Conservation (phyloP, 2,329 filamentous ascomycete genomes). For the Aureobasidium mangrovei region DNA sequence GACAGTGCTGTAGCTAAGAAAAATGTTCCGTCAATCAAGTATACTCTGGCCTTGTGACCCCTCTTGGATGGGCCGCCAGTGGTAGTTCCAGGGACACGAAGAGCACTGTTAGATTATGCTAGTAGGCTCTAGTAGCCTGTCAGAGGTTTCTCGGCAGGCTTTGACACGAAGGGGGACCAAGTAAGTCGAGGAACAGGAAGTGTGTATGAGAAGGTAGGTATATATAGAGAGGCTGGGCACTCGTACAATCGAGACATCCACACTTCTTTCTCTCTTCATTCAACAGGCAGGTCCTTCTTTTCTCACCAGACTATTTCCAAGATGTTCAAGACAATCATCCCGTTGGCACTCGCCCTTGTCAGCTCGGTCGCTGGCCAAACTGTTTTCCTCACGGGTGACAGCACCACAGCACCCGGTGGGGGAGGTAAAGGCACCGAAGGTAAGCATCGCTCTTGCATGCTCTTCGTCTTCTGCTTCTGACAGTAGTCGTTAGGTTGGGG, state of each 20-base stretch:
- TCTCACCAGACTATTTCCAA: not conserved
- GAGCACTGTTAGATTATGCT: not conserved
- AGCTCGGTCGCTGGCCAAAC: constrained; percentile 24
- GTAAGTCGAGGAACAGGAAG: not conserved
- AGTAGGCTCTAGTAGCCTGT: constrained; percentile 1
- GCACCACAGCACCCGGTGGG: constrained; percentile 48
- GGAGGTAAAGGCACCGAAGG: constrained; percentile 37
- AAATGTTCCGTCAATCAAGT: not conserved
- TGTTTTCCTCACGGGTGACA: constrained; percentile 52
- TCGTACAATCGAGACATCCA: not conserved
- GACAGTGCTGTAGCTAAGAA: not conserved
- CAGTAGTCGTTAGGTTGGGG: constrained; percentile 47
- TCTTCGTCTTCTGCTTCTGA: not conserved
- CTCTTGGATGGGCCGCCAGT: not conserved
- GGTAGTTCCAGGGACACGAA: not conserved
- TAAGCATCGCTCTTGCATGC: constrained; percentile 16
- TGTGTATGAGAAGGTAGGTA: not conserved
- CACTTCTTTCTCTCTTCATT: not conserved
- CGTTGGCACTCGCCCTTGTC: not conserved
- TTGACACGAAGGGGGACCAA: not conserved
- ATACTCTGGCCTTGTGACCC: not conserved
- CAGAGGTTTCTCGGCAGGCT: not conserved
- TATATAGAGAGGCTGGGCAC: not conserved
- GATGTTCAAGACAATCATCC: not conserved
- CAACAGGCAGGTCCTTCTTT: not conserved